phyloP scores from a whole-genome alignment of 208 protist species.

The Borovskyia barvae region DNA sequence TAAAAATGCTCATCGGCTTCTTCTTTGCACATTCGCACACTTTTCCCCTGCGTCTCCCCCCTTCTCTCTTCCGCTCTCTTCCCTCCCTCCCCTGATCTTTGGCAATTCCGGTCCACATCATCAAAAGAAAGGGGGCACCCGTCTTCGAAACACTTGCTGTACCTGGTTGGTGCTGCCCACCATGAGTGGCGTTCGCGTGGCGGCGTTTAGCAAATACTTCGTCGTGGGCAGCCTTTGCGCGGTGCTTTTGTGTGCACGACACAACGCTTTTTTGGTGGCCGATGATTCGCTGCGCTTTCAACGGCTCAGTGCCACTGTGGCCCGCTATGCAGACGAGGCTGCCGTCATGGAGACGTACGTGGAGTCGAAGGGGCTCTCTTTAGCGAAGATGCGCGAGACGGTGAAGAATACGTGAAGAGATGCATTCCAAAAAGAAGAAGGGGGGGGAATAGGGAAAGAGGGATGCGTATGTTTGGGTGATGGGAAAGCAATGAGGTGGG shows the following conservation, averaged over 20 bases:
- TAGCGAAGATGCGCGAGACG: slow-evolving; percentile 14
- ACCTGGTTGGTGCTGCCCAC: too few species aligned
- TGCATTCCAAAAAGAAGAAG: too few species aligned
- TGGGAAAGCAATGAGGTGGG: too few species aligned
- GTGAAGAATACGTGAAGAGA: slow-evolving; percentile 4
- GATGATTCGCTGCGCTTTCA: slow-evolving; percentile 33
- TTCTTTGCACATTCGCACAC: neutral
- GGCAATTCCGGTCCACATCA: neutral
- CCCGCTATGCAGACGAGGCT: slow-evolving; percentile 33
- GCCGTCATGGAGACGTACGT: slow-evolving; percentile 41
- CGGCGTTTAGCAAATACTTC: slow-evolving; percentile 59
- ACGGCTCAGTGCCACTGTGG: slow-evolving; percentile 32
- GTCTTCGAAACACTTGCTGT: neutral
- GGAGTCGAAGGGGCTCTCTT: slow-evolving; percentile 16
- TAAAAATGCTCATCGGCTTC: neutral
- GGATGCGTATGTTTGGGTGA: too few species aligned
- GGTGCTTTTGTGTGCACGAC: slow-evolving; percentile 40
- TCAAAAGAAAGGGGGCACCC: too few species aligned
- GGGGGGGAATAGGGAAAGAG: too few species aligned
- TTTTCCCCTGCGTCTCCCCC: neutral
- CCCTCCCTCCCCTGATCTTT: neutral
- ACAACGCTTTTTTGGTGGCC: slow-evolving; percentile 42
- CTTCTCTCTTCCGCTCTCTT: neutral
- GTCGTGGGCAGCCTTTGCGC: slow-evolving; percentile 35
- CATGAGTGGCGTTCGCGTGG: slow-evolving; percentile 46